Evolutionary conservation across 78 protist species (phyloP), one percentile per base, ranked within the genome.

Genomic region (Dictyostelium intermedium): DNA sequence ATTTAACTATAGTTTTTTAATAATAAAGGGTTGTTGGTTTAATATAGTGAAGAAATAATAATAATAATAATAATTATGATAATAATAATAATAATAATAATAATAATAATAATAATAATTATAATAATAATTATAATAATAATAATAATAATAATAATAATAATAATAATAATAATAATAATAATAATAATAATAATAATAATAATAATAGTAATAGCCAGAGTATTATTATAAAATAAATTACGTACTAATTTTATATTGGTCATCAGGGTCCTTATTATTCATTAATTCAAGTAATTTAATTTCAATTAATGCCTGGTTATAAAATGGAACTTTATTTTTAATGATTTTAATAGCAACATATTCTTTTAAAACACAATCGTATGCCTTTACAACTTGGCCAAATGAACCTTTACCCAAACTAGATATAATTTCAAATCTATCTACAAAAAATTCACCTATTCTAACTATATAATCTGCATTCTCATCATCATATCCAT

Each of bases 401-500:
- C 99, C 99, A 91, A 98, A 98, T 41, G 97, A 85, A 27, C 99
- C 99, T 91, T 96, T 96, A n/a, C 99, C 99, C 18, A 98, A 39
- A 30, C 61, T 37, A 11, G 47, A 76, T 30, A 6, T 18, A 3
- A 96, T 85, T 27, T 43, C 82, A 80, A 87, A 98, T n/a, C 98
- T 69, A 50, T 82, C 91, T 16, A n/a, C 74, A 76, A 84, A 93
- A 1, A 86, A 70, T 50, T 95, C 97, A 18, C 85, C 85, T 9
- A 74, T 63, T 45, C 70, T 76, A 23, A 95, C 82, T 25, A 85
- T 84, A 83, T 89, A 95, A 50, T 95, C 97, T 53, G 85, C 96
- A 82, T 92, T 92, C 39, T 92, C 91, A 69, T 92, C 96, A 45
- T 92, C 96, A 60, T 56, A 91, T 25, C 93, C 93, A 61, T 78